Evolutionary conservation across 2,329 filamentous ascomycete species (phyloP).

Genomic region (Bipolaris gigantea): DNA sequence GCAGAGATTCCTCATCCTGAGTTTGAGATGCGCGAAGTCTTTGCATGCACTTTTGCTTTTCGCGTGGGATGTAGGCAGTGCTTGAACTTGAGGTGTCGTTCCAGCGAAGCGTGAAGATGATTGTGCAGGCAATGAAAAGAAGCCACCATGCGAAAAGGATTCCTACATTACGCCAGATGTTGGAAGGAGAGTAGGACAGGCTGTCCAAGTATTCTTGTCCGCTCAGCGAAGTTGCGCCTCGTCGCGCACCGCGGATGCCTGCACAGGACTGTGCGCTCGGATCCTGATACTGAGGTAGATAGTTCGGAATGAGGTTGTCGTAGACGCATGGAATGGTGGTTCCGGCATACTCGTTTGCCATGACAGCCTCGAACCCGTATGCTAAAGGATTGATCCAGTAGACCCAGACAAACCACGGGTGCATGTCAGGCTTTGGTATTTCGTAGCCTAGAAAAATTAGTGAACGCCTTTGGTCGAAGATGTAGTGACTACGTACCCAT

Average conservation of each 20-base stretch:
- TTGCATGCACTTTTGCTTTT: constrained; percentile 25
- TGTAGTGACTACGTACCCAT: constrained; percentile 52
- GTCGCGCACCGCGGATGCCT: constrained; percentile 59
- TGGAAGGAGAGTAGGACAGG: constrained; percentile 46
- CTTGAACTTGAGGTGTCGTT: constrained; percentile 55
- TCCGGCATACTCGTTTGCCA: constrained; percentile 66
- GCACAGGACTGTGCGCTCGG: constrained; percentile 56
- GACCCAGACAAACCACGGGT: constrained; percentile 55
- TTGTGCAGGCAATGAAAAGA: constrained; percentile 56
- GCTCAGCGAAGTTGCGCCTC: constrained; percentile 54
- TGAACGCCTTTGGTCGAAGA: not conserved
- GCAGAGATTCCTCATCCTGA: constrained; percentile 56
- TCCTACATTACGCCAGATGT: constrained; percentile 47
- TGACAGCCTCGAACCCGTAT: constrained; percentile 76
- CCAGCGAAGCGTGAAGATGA: constrained; percentile 62
- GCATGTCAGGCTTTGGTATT: constrained; percentile 53
- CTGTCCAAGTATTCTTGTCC: constrained; percentile 63
- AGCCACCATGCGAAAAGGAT: constrained; percentile 50
- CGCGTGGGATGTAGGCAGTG: constrained; percentile 61
- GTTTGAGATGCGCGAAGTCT: constrained; percentile 10
- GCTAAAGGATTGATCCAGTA: constrained; percentile 77
- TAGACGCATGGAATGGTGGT: constrained; percentile 53
- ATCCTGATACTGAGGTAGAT: constrained; percentile 52
- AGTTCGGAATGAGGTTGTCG: constrained; percentile 54
- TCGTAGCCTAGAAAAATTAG: constrained; percentile 48